Base-by-base conservation (phyloP, 371 early-diverging fungal genomes). In the Actinomortierella ambigua region DNA sequence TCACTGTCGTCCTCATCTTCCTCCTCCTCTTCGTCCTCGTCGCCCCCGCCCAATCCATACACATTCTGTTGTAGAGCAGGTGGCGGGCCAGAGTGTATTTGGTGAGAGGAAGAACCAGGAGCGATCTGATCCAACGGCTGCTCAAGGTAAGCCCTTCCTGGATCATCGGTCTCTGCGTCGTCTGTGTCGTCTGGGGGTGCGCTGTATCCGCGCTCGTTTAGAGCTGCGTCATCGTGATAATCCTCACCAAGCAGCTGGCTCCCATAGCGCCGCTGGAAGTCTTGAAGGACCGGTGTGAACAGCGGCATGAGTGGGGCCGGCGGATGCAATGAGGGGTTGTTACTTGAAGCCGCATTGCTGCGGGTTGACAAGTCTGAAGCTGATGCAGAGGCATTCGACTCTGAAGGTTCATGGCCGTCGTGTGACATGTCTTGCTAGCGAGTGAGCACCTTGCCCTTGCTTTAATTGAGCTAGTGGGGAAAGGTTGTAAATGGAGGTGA, bases 231-330 rank as follows among this genome's bases (percentile, higher is more conserved):
- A 18, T 29, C 40, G 20, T 50, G 24, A 13, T 24, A 17, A 3
- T 47, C 15, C 43, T 53, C 59, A 11, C 61, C 52, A 18, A 71
- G 63, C 29, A 61, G 57, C 11, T 53, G 58, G 39, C 66, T 62
- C 22, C 71, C 71, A 29, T 42, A 65, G 22, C 63, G 65, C 29
- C 52, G 50, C 39, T 71, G 71, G 48, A 65, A 71, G 59, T 65
- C 66, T 39, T 71, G 65, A 1, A 71, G 59, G 11, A 71, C 71
- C 7, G 71, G 71, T 5, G 71, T 71, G 53, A 71, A 71, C 42
- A 71, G 55, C 2, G 71, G 71, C 71, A 71, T 71, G 46, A 71
- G 50, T 1, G 70, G 70, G 1, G 63, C 34, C 4, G 34, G 7
- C 11, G 34, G 11, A 34, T 34, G 34, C 34, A 34, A 34, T 11